Percentiles rank a stretch among this genome's conserved stretches.
These are phyloP conservation scores for Leccinum obscurum DNA, from an alignment of 768 basidiomycete species.

Conservation along the genomic window DNA sequence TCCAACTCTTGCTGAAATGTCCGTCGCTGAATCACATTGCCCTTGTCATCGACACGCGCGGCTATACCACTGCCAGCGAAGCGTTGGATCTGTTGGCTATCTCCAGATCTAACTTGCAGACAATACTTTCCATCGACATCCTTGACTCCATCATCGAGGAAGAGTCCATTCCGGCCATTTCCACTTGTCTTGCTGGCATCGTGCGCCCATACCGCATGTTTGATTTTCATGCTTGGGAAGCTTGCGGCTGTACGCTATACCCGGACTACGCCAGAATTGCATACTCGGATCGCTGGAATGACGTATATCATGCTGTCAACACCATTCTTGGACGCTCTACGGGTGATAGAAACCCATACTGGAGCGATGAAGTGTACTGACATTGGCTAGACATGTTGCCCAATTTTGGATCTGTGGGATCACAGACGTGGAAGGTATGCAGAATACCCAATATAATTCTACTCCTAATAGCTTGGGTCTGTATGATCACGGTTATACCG, in stretches of 20 bases:
- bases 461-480: too few species aligned
- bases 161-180: neutral
- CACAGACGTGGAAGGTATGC: too few species aligned
- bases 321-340: neutral
- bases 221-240: neutral
- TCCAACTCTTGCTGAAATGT: neutral
- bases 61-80: neutral
- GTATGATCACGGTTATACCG: too few species aligned
- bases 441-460: too few species aligned
- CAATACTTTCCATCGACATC: neutral
- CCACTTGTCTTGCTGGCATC: neutral
- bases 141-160: neutral
- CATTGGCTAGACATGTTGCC: neutral
- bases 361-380: neutral
- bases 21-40: neutral
- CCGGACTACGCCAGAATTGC: too few species aligned
- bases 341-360: neutral
- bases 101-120: neutral
- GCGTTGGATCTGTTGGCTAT: neutral
- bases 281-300: too few species aligned
- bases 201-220: neutral
- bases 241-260: neutral
- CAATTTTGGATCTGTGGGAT: neutral
- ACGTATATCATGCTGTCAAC: too few species aligned
- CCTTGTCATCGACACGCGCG: neutral